Evolutionary conservation across 495 filamentous ascomycete genomes (phyloP).

Genomic region (Terfezia claveryi): DNA sequence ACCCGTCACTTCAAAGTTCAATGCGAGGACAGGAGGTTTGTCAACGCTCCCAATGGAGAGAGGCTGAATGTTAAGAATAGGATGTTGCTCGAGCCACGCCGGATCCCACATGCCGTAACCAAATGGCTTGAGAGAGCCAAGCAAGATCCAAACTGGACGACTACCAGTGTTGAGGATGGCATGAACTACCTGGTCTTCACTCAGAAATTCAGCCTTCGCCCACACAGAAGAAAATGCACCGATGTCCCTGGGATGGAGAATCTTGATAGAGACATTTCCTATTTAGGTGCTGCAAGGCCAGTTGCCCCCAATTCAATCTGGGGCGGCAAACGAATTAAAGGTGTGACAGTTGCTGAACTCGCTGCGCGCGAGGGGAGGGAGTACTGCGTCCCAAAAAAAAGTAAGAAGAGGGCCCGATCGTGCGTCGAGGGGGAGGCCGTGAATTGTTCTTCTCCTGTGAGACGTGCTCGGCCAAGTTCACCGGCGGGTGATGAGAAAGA

Average conservation of each 20-base stretch:
- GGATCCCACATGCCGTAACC: background rate
- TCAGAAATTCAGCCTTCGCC: background rate
- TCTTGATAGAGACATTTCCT: background rate
- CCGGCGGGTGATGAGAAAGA: too few species aligned
- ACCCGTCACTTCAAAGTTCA: background rate
- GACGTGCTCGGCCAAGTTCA: too few species aligned
- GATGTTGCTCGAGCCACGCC: background rate
- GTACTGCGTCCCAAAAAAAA: too few species aligned
- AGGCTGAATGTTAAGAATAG: background rate
- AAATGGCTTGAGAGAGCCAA: background rate
- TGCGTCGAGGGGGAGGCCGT: too few species aligned
- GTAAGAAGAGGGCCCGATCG: too few species aligned
- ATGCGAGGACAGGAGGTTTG: background rate
- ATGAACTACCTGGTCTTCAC: background rate
- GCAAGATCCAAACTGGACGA: background rate
- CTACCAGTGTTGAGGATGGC: background rate
- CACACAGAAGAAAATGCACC: background rate
- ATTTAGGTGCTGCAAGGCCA: background rate
- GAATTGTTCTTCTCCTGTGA: too few species aligned
- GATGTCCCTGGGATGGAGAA: background rate
- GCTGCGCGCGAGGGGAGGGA: too few species aligned
- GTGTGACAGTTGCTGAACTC: background rate
- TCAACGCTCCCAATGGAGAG: background rate
- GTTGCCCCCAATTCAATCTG: background rate
- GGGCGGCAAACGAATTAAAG: background rate